These are phyloP conservation scores for Mucor mucedo DNA, from an alignment of 371 early-diverging fungal species.

Conservation along the genomic window DNA sequence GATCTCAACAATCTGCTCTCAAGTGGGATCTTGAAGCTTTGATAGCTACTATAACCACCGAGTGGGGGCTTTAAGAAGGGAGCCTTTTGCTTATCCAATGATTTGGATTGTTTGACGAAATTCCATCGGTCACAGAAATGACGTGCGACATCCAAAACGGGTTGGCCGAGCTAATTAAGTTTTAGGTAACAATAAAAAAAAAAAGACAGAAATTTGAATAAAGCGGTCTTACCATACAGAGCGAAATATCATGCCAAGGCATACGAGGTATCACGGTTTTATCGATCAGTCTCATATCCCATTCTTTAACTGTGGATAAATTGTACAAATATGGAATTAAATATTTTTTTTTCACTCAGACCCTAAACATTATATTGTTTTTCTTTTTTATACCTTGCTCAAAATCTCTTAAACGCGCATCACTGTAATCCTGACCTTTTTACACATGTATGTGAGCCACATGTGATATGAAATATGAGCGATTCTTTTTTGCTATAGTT, in stretches of 20 bases:
- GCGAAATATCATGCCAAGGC: constrained; percentile 96
- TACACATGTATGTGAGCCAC: not conserved
- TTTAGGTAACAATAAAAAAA: not conserved
- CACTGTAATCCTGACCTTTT: constrained; percentile 85
- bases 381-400: constrained; percentile 54
- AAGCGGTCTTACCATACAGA: constrained; percentile 58
- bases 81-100: constrained; percentile 39
- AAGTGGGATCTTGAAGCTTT: constrained; percentile 38
- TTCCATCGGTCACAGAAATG: constrained; percentile 96
- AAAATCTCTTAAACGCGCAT: constrained; percentile 91
- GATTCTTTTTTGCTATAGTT: not conserved
- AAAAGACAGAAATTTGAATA: not conserved
- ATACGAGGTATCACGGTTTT: constrained; percentile 75
- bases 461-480: not conserved
- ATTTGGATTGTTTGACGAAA: constrained; percentile 70
- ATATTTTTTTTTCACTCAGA: not conserved
- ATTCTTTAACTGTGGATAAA: constrained; percentile 60
- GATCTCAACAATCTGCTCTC: constrained; percentile 24
- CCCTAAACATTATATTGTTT: not conserved
- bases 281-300: constrained; percentile 66
- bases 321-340: not conserved
- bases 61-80: constrained; percentile 54
- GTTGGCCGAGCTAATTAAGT: constrained; percentile 57
- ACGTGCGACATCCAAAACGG: constrained; percentile 84
- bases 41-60: constrained; percentile 44